Conservation (phyloP, 306 rosid genomes). For the Quercus suber region DNA sequence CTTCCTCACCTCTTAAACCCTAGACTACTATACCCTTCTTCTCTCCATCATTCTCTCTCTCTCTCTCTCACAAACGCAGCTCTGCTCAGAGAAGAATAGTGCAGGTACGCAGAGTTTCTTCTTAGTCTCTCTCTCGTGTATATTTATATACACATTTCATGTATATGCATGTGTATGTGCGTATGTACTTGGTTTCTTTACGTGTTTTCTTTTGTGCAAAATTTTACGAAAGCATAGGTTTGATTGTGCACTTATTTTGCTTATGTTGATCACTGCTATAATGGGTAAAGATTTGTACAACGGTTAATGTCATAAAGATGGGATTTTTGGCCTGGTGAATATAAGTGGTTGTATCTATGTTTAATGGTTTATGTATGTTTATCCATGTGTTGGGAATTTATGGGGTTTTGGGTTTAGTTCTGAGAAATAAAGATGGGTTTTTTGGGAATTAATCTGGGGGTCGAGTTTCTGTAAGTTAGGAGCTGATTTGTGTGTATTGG, state of each 20-base stretch:
- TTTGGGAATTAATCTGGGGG: neutral
- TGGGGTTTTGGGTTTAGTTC: too few relatives aligned
- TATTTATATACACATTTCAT: neutral
- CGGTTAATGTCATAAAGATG: neutral
- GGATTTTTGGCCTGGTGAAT: neutral
- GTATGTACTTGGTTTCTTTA: neutral
- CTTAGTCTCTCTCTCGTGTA: neutral
- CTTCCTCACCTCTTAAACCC: constrained; percentile 25
- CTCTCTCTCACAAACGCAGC: neutral
- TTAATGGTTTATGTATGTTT: neutral
- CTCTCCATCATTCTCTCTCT: neutral
- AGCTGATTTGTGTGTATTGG: neutral
- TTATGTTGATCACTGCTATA: neutral
- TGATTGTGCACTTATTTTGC: neutral
- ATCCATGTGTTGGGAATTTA: too few relatives aligned
- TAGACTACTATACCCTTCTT: constrained; percentile 21
- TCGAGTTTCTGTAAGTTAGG: neutral
- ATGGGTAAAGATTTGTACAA: neutral
- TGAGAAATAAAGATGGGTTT: neutral
- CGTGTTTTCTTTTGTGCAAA: neutral
- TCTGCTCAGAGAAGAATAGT: neutral
- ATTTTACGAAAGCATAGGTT: neutral
- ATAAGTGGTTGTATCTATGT: neutral
- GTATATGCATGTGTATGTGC: neutral
- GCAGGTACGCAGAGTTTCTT: constrained; percentile 7